A percentile compares a stretch with the other conserved stretches of the same genome.
Evolutionary conservation across 192 early-diverging fungal genomes (phyloP).

Genomic region (Pilaira anomala): DNA sequence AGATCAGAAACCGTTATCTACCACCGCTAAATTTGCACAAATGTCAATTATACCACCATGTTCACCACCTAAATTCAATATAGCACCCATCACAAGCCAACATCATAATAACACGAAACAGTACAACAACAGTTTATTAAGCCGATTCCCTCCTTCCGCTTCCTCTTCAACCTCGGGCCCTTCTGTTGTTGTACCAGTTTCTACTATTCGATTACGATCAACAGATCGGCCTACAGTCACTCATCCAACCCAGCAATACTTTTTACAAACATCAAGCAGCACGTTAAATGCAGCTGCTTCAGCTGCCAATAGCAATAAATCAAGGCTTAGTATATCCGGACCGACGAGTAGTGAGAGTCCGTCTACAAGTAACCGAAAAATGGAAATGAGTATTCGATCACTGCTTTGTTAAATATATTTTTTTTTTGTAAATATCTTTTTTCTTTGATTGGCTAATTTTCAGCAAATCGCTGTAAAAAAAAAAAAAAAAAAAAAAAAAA

Average conservation of each 20-base stretch:
- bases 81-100: conserved; percentile 19
- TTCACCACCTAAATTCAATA: conserved; percentile 26
- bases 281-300: conserved; percentile 35
- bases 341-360: conserved; percentile 10
- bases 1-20: too few species aligned
- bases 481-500: not conserved
- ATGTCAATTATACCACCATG: not conserved
- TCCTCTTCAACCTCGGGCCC: not conserved
- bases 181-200: not conserved
- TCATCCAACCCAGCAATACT: conserved; percentile 36
- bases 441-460: not conserved
- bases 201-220: too few species aligned
- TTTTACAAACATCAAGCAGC: conserved; percentile 31
- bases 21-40: too few species aligned
- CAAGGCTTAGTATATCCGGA: not conserved
- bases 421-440: not conserved
- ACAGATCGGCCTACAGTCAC: conserved; percentile 10
- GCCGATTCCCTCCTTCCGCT: not conserved
- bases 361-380: not conserved
- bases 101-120: not conserved
- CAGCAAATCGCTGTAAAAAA: not conserved
- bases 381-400: conserved; percentile 29
- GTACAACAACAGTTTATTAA: not conserved
- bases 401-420: conserved; percentile 21
- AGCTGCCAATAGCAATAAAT: conserved; percentile 4